Percentiles rank a stretch among this genome's conserved stretches.
Conservation (phyloP, 768 basidiomycete species). For the Agaricus subrufescens region DNA sequence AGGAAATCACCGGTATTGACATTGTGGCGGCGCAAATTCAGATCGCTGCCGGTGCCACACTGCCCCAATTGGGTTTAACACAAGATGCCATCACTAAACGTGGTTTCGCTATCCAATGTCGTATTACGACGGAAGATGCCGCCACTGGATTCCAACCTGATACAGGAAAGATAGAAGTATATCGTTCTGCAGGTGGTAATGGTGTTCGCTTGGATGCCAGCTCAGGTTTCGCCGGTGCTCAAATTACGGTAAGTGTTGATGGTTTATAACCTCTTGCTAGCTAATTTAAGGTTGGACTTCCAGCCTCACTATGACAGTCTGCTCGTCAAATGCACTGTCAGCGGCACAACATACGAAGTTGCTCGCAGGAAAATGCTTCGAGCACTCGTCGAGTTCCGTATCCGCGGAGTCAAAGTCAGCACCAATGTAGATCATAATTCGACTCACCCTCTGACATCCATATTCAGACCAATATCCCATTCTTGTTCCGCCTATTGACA, state of each 20-base stretch:
- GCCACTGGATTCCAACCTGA: slow-evolving; percentile 93
- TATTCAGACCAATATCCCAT: slow-evolving; percentile 94
- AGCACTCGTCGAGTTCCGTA: slow-evolving; percentile 99
- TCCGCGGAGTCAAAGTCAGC: slow-evolving; percentile 93
- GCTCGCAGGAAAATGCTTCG: slow-evolving; percentile 99
- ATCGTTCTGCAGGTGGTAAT: slow-evolving; percentile 97
- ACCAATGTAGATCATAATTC: not conserved
- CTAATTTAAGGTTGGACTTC: not conserved
- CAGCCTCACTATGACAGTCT: slow-evolving; percentile 98
- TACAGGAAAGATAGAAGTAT: slow-evolving; percentile 99
- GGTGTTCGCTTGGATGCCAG: slow-evolving; percentile 95
- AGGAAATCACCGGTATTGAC: slow-evolving; percentile 99
- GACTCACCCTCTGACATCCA: not conserved
- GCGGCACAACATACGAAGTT: slow-evolving; percentile 97
- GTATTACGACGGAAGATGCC: slow-evolving; percentile 97
- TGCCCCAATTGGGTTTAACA: slow-evolving; percentile 90
- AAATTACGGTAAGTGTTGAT: slow-evolving; percentile 74
- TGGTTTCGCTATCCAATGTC: slow-evolving; percentile 97
- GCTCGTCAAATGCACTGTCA: slow-evolving; percentile 93
- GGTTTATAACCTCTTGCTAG: not conserved
- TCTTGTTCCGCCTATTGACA: slow-evolving; percentile 96
- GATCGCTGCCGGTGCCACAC: slow-evolving; percentile 96
- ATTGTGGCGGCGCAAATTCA: slow-evolving; percentile 99
- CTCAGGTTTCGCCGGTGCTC: slow-evolving; percentile 97
- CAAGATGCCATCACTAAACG: slow-evolving; percentile 96